Base-by-base conservation (phyloP, 805 yeast species). In the Wickerhamiella azymoides region DNA sequence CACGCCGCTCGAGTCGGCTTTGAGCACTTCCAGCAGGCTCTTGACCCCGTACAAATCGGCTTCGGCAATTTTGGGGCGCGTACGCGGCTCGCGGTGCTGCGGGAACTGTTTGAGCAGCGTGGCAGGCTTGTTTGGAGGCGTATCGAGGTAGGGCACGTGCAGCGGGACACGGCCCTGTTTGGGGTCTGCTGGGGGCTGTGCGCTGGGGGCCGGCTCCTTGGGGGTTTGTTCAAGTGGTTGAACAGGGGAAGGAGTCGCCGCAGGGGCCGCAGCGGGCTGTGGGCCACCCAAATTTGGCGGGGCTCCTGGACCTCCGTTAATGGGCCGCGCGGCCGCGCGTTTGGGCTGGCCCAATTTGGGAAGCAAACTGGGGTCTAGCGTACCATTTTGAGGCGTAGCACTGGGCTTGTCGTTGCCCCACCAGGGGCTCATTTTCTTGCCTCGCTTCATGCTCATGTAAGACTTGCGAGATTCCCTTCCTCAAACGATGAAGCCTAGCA, bases 31-130 rank as follows among this genome's bases (percentile, higher is more conserved):
- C 13, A 73, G 53, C 35, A 84, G 63, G 0, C 86, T 88, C 47
- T 71, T 70, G 46, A 85, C 61, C 1, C 94, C 94, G 60, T 69
- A 84, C 55, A 67, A 71, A 47, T 74, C 80, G 64, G 76, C 68
- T 25, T 75, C 80, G n/a, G 50, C 14, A 17, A 43, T 32, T 3
- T 26, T 28, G 3, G 40, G 26, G 30, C 26, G 21, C 30, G 32
- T 16, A 14, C 16, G 24, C 17, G 30, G 32, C 11, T 24, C 32
- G 30, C n/a, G 19, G 10, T 28, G 39, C 21, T 27, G 11, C 26
- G 32, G 40, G 17, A n/a, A 5, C 27, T 10, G 35, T 14, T 36
- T 43, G 11, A 43, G 16, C 9, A 43, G 36, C 2, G 40, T 16
- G 2, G 30, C 17, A 2, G 45, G 40, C 28, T 36, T 36, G 25